Conservation (phyloP, 495 filamentous ascomycete species). For the Zalerion maritima region DNA sequence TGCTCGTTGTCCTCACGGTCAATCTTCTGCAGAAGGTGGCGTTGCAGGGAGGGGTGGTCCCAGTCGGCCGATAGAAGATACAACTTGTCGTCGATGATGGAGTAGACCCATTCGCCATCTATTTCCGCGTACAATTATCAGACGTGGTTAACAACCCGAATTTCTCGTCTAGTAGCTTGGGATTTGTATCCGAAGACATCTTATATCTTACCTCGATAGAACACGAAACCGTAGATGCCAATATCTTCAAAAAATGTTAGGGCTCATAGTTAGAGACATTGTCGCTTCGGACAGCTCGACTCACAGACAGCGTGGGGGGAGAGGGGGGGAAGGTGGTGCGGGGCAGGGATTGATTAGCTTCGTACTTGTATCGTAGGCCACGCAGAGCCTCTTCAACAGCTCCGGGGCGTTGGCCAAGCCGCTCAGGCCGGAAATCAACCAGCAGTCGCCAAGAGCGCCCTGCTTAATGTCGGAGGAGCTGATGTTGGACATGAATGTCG, state of each 20-base stretch:
- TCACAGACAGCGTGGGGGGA: not conserved
- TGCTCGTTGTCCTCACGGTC: slow-evolving; percentile 56
- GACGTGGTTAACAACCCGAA: too few relatives aligned
- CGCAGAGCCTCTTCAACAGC: slow-evolving; percentile 68
- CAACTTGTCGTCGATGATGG: slow-evolving; percentile 70
- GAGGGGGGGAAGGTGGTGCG: not conserved
- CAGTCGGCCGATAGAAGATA: slow-evolving; percentile 75
- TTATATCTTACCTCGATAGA: slow-evolving; percentile 44
- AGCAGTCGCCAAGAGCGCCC: slow-evolving; percentile 76
- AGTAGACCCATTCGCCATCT: slow-evolving; percentile 90
- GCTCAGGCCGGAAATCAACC: slow-evolving; percentile 79
- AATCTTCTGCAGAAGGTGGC: slow-evolving; percentile 35
- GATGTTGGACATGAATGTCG: slow-evolving; percentile 66
- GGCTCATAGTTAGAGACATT: too few relatives aligned
- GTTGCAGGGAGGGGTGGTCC: slow-evolving; percentile 44
- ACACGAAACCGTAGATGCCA: slow-evolving; percentile 93
- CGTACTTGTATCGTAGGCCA: slow-evolving; percentile 49
- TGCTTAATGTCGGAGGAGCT: slow-evolving; percentile 70
- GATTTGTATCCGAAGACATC: too few relatives aligned
- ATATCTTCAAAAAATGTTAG: too few relatives aligned
- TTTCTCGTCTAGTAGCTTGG: too few relatives aligned
- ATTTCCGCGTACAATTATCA: too few relatives aligned
- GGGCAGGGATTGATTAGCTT: not conserved
- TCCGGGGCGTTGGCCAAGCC: slow-evolving; percentile 67
- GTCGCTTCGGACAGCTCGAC: slow-evolving; percentile 4